Evolutionary conservation across 495 filamentous ascomycete genomes (phyloP), one percentile per base, ranked within the genome.

Genomic region (Aspergillus diversus): DNA sequence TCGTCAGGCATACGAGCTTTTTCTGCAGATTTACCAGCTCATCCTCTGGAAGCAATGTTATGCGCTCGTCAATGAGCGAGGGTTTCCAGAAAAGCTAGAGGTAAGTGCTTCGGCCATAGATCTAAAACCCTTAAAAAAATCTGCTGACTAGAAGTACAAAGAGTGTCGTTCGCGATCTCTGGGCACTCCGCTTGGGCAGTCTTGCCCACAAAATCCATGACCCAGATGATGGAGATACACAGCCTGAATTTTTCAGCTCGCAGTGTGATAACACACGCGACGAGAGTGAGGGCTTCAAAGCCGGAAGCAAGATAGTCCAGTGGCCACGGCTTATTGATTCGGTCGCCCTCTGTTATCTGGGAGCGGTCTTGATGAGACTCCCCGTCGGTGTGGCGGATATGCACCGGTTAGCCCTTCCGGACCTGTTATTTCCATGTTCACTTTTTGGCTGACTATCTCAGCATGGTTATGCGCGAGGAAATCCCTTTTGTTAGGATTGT

Each of bases 11-110:
- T 82, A 84, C 57, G 84, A 89, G 63, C 82, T 97, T n/a, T 97
- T 88, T 73, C 77, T 99, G 42, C 88, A 94, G 71, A 88, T 84
- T 66, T 86, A 92, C 57, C 95, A 98, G 74, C 76, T 97, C n/a
- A 85, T 99, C 33, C 75, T 94, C 1, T 85, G 87, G 78, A 90
- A 91, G 72, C 90, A 93, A 79, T 82, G 84, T 54, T 72, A 85
- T 69, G 87, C 81, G 66, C 73, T 93, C 49, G 76, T 92, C 8
- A 76, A 85, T 34, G 73, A 79, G 8, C 85, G 85, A 69, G 81
- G 83, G 1, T 85, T 91, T 63, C 87, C 89, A 27, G 73, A 77
- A 53, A 81, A 90, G 64, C 73, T 91, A 12, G 89, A 91, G 81
- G 87, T 63, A 51, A 43, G 54, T 13, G 4, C 51, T 5, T 33